phyloP scores from a whole-genome alignment of 2,329 filamentous ascomycete species.

The Stachybotrys chlorohalonatus region DNA sequence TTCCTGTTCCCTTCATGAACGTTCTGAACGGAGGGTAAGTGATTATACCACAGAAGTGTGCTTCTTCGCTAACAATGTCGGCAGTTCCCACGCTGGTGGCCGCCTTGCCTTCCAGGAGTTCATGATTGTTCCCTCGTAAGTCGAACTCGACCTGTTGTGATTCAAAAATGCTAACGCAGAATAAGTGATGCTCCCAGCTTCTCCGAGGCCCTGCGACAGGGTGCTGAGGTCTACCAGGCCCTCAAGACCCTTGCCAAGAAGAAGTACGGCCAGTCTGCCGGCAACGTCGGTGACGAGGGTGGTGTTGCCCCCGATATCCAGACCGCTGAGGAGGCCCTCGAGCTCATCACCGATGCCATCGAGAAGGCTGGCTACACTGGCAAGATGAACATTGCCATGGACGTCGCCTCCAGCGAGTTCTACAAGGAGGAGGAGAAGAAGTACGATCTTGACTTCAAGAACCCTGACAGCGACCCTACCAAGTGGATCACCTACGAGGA shows the following conservation, averaged over 20 bases:
- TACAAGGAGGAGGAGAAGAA: slow-evolving; percentile 98
- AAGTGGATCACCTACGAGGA: slow-evolving; percentile 99
- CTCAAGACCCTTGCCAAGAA: slow-evolving; percentile 97
- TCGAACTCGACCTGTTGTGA: slow-evolving; percentile 7
- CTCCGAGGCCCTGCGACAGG: slow-evolving; percentile 92
- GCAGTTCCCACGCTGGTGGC: slow-evolving; percentile 88
- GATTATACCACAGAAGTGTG: neutral
- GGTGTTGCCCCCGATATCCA: slow-evolving; percentile 99
- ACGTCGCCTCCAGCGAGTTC: slow-evolving; percentile 98
- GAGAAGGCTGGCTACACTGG: slow-evolving; percentile 93
- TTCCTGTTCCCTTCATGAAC: slow-evolving; percentile 90
- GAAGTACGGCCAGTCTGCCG: slow-evolving; percentile 97
- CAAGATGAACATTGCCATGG: slow-evolving; percentile 97
- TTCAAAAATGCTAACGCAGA: slow-evolving; percentile 3
- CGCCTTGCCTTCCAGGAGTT: slow-evolving; percentile 93
- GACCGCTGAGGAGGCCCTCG: slow-evolving; percentile 90
- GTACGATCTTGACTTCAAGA: slow-evolving; percentile 99
- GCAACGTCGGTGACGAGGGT: slow-evolving; percentile 98
- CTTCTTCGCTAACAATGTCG: slow-evolving; percentile 8
- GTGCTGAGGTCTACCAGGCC: slow-evolving; percentile 95
- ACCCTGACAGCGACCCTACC: slow-evolving; percentile 87
- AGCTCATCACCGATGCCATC: slow-evolving; percentile 91
- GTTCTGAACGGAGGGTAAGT: slow-evolving; percentile 68
- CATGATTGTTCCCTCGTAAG: slow-evolving; percentile 82
- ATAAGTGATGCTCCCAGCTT: slow-evolving; percentile 73